A percentile compares a stretch with the other conserved stretches of the same genome.
phyloP scores from a whole-genome alignment of 805 yeast species.

The Saturnispora halmiae region DNA sequence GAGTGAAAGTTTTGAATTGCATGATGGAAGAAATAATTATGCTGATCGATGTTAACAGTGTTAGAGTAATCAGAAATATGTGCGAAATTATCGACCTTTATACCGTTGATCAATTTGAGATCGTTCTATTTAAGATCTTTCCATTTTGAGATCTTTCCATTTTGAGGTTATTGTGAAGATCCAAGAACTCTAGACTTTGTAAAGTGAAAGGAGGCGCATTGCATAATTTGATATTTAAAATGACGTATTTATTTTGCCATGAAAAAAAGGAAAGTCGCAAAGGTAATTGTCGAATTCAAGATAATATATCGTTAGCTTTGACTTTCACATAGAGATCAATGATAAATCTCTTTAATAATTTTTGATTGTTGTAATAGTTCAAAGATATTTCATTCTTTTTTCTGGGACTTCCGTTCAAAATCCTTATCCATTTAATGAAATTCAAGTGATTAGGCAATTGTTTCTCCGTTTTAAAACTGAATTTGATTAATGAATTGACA shows the following conservation, averaged over 20 bases:
- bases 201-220: too few species aligned
- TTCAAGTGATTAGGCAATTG: conserved; percentile 3
- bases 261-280: not conserved
- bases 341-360: conserved; percentile 4
- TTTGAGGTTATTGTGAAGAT: too few species aligned
- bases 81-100: too few species aligned
- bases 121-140: too few species aligned
- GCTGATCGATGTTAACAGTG: not conserved
- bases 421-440: conserved; percentile 7
- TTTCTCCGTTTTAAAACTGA: not conserved
- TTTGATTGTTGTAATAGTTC: not conserved
- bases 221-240: too few species aligned
- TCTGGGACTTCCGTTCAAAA: conserved; percentile 1
- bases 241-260: too few species aligned
- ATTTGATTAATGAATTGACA: not conserved
- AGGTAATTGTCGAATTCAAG: too few species aligned
- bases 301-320: conserved; percentile 1
- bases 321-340: conserved; percentile 6
- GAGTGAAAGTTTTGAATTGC: conserved; percentile 4
- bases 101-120: too few species aligned
- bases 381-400: not conserved
- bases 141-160: too few species aligned
- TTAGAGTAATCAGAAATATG: too few species aligned
- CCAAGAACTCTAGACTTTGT: too few species aligned
- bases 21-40: not conserved